Percentiles rank a stretch among this genome's conserved stretches.
Conservation (phyloP, 2,329 filamentous ascomycete genomes). For the Malbranchea zuffiana region DNA sequence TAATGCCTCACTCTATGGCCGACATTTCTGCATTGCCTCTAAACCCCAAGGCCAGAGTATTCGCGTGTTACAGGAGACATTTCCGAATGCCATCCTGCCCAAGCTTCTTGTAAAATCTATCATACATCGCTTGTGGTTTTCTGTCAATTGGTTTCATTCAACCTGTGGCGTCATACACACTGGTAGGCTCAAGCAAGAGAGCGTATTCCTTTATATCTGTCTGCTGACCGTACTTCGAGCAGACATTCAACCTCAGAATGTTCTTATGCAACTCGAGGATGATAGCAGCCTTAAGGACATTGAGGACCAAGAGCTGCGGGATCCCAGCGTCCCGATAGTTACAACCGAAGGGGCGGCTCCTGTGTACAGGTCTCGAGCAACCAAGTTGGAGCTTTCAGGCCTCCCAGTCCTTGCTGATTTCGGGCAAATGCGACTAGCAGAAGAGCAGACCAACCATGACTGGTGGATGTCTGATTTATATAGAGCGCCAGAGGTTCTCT, state of each 20-base stretch:
- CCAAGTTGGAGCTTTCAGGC: conserved; percentile 11
- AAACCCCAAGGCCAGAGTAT: conserved; percentile 20
- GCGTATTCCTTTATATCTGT: too few species aligned
- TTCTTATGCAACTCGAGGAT: conserved; percentile 10
- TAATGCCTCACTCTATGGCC: conserved; percentile 1
- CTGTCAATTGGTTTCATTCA: conserved; percentile 16
- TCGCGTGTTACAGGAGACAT: conserved; percentile 16
- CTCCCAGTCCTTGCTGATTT: conserved; percentile 18
- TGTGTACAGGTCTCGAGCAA: conserved; percentile 11
- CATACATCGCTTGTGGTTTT: conserved; percentile 13
- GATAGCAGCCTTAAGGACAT: conserved; percentile 8
- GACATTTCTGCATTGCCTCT: conserved; percentile 20
- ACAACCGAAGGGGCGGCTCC: conserved; percentile 4
- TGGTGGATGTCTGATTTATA: conserved; percentile 20
- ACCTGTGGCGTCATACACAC: conserved; percentile 15
- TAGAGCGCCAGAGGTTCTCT: conserved; percentile 18
- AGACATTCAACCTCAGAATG: too few species aligned
- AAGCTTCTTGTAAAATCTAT: conserved; percentile 15
- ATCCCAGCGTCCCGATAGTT: conserved; percentile 9
- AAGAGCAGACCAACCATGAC: conserved; percentile 9
- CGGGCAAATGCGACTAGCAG: conserved; percentile 13
- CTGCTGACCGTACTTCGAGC: too few species aligned
- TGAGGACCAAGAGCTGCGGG: conserved; percentile 10
- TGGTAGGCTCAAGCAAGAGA: conserved; percentile 12
- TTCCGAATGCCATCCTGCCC: conserved; percentile 16